Conservation (phyloP, 1,284 basidiomycete genomes). For the Chalciporus sp. region DNA sequence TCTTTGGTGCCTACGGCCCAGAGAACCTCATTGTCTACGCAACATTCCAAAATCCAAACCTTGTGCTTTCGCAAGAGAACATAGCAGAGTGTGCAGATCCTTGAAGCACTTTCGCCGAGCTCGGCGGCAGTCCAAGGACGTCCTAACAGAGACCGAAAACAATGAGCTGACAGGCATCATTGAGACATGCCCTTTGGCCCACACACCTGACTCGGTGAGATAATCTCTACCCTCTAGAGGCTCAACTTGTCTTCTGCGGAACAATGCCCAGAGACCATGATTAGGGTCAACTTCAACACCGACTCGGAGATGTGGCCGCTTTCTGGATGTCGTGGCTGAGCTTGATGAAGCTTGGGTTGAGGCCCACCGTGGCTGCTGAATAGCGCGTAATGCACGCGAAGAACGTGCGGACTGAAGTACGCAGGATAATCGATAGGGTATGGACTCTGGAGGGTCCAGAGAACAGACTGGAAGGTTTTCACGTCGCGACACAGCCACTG, state of each 20-base stretch:
- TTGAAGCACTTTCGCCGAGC: conserved; percentile 86
- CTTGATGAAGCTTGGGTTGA: conserved; percentile 18
- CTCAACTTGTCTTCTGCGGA: conserved; percentile 54
- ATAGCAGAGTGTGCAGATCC: conserved; percentile 91
- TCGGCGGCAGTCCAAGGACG: conserved; percentile 86
- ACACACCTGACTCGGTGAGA: conserved; percentile 42
- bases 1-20: too few relatives aligned
- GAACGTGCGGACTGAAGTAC: conserved; percentile 22
- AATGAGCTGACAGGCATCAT: conserved; percentile 7
- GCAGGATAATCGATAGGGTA: too few relatives aligned
- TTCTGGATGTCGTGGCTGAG: conserved; percentile 22
- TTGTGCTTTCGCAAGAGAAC: conserved; percentile 86
- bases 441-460: conserved; percentile 7
- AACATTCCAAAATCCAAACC: too few relatives aligned
- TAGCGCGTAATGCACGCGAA: conserved; percentile 13
- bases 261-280: conserved; percentile 78
- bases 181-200: conserved; percentile 23
- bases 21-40: too few relatives aligned
- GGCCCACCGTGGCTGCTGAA: conserved; percentile 23
- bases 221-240: conserved; percentile 44
- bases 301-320: conserved; percentile 48
- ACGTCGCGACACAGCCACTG: conserved; percentile 28
- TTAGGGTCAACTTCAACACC: conserved; percentile 48
- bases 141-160: conserved; percentile 47
- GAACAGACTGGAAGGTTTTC: not conserved